Evolutionary conservation across 768 basidiomycete genomes (phyloP), one percentile per base, ranked within the genome.

Genomic region (Naganishia randhawae): DNA sequence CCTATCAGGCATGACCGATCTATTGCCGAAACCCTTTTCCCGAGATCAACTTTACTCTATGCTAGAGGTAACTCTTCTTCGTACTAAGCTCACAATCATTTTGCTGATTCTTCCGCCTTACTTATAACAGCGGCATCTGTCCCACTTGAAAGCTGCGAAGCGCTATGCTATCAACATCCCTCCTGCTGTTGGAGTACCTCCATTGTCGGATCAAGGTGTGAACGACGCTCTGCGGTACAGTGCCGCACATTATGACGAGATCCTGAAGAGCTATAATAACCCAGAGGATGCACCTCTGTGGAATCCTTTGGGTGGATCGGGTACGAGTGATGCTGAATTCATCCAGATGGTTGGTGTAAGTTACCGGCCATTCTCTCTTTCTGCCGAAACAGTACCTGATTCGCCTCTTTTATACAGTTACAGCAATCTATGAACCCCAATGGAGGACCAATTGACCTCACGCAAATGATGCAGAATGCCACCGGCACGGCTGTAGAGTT

Each of bases 11-110:
- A 97, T 97, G 94, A 97, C 94, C 79, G 94, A 97, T 80, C 89
- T 96, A 67, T 82, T 98, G 19, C 90, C 93, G 9, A 98, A 98
- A 79, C 95, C 95, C 3, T 98, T 98, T 81, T 95, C 91, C n/a
- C 91, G 92, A 78, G 87, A 93, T 76, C 89, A 90, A 17, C 82
- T 98, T 33, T 81, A 94, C 53, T 88, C 89, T 71, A 93, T 97
- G 87, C 87, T 98, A 70, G 95, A 98, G 57, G 57, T 61, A 61
- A 9, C 4, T 29, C 11, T 25, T 25, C 11, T n/a, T 55, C 82
- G 61, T 22, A 33, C 33, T 8, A 39, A 41, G n/a, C n/a, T 31
- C n/a, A 42, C 1, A 9, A 31, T 16, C 25, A 13, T 45, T 79
- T 69, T 17, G 27, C 53, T 39, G 25, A 32, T 27, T 32, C 16